A percentile compares a stretch with the other conserved stretches of the same genome.
Evolutionary conservation across 495 filamentous ascomycete genomes (phyloP).

Genomic region (Chaetomium tenue): DNA sequence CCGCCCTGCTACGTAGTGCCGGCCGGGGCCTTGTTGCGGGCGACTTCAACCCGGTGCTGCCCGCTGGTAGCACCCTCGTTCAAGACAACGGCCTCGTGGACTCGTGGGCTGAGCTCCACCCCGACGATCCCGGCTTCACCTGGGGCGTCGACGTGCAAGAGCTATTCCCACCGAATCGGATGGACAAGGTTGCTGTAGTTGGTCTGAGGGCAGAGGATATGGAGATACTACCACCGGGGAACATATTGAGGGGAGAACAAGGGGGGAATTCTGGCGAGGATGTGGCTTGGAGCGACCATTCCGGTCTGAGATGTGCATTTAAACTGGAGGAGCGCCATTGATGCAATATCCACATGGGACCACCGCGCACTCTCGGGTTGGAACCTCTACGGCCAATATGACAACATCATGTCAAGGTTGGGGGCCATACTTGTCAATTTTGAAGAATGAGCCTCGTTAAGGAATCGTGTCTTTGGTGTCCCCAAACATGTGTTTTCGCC

Average conservation of each 20-base stretch:
- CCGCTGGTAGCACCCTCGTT: background rate
- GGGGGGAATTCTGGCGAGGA: background rate
- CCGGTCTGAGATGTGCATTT: background rate
- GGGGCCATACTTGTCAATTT: too few species aligned
- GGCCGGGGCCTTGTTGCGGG: slow-evolving; percentile 2
- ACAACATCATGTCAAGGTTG: too few species aligned
- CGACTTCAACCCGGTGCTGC: slow-evolving; percentile 11
- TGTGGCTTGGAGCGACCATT: slow-evolving; percentile 11
- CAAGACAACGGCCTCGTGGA: slow-evolving; percentile 3
- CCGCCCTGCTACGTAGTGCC: background rate
- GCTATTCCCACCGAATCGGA: slow-evolving; percentile 5
- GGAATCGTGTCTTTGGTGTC: background rate
- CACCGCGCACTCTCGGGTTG: too few species aligned
- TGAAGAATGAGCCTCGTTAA: too few species aligned
- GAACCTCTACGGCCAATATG: background rate
- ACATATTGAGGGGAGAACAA: background rate
- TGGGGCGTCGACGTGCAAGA: background rate
- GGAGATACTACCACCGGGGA: background rate
- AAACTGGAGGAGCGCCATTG: background rate
- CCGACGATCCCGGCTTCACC: slow-evolving; percentile 6
- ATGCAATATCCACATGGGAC: too few species aligned
- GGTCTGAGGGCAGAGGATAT: background rate
- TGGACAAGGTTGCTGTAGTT: slow-evolving; percentile 7
- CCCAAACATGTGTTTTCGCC: background rate
- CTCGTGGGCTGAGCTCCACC: background rate